Evolutionary conservation across 192 early-diverging fungal genomes (phyloP).

Genomic region (Mortierella claussenii): DNA sequence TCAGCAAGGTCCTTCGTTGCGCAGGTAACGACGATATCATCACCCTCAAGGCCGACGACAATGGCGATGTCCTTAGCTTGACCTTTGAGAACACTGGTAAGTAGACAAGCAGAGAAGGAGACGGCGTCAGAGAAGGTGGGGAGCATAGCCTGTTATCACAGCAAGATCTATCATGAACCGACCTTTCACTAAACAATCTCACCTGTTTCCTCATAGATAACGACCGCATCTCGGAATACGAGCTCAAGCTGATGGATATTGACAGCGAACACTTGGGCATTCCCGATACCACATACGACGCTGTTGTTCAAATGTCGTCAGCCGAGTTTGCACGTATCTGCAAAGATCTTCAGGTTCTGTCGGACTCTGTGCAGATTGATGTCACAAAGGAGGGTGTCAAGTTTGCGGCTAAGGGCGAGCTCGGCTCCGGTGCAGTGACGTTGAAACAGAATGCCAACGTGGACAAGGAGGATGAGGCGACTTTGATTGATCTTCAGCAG

Average conservation of each 20-base stretch:
- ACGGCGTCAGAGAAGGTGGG: no score
- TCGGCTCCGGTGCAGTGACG: conserved; percentile 84
- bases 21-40: conserved; percentile 91
- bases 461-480: conserved; percentile 74
- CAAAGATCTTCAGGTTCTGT: conserved; percentile 83
- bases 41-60: conserved; percentile 90
- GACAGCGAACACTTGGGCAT: conserved; percentile 96
- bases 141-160: no score
- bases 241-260: conserved; percentile 99
- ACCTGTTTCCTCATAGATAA: conserved; percentile 36
- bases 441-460: conserved; percentile 80
- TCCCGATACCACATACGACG: conserved; percentile 94
- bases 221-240: conserved; percentile 88
- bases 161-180: no score
- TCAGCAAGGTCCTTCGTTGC: conserved; percentile 95
- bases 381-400: conserved; percentile 94
- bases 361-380: conserved; percentile 91
- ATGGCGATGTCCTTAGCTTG: conserved; percentile 82
- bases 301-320: conserved; percentile 88
- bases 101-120: conserved; percentile 1
- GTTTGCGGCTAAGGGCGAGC: conserved; percentile 89
- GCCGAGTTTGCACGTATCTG: conserved; percentile 93
- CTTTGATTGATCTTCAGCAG: conserved; percentile 84
- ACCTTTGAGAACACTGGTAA: conserved; percentile 76
- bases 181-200: no score